phyloP scores from a whole-genome alignment of 768 basidiomycete genomes.

The Pleurotus salmoneostramineus region DNA sequence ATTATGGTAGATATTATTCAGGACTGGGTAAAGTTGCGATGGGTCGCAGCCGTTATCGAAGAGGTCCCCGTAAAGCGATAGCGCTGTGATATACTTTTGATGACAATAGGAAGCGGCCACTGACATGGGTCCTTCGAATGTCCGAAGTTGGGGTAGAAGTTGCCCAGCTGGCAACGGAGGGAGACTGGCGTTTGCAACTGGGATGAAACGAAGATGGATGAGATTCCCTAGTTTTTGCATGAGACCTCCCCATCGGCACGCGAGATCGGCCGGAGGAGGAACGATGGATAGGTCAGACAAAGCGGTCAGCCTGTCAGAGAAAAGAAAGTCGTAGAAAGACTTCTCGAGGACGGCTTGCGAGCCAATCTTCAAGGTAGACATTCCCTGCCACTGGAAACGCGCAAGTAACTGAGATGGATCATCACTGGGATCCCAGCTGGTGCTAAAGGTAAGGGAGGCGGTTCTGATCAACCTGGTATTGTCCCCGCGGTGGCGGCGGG shows the following conservation, averaged over 20 bases:
- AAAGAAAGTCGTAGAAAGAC: not conserved
- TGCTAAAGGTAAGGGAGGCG: not conserved
- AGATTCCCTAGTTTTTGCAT: not conserved
- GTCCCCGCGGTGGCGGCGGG: not conserved
- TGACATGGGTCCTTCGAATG: not conserved
- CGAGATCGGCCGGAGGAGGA: not conserved
- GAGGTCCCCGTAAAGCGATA: not conserved
- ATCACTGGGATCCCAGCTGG: not conserved
- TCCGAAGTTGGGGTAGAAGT: not conserved
- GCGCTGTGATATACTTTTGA: not conserved
- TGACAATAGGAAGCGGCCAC: not conserved
- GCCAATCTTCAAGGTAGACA: not conserved
- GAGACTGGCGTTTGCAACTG: not conserved
- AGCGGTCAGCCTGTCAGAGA: not conserved
- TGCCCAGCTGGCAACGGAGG: not conserved
- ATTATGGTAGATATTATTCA: not conserved
- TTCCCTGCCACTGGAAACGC: not conserved
- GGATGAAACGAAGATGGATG: not conserved
- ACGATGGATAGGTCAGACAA: not conserved
- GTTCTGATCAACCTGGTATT: not conserved
- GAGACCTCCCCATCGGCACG: not conserved
- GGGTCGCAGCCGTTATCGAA: not conserved
- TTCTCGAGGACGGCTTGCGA: not conserved
- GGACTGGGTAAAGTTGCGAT: not conserved
- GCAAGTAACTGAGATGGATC: not conserved